Percentiles rank a stretch among this genome's conserved stretches.
Evolutionary conservation across 148 eudicot species (phyloP).

Genomic region (Rheum nobile): DNA sequence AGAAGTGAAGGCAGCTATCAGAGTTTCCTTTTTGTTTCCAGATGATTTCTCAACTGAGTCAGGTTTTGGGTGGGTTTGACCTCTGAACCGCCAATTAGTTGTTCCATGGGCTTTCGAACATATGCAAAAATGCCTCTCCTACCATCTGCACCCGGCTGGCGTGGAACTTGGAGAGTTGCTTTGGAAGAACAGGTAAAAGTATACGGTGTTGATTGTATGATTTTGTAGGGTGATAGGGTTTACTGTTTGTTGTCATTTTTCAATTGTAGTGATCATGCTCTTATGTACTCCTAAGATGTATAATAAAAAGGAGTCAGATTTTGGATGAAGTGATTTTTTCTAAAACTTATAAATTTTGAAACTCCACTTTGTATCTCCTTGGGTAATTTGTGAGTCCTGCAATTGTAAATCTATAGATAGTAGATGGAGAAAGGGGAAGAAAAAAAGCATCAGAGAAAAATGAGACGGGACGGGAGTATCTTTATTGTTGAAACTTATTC

Average conservation of each 20-base stretch:
- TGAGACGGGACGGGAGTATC: too few species aligned
- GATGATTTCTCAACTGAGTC: not conserved
- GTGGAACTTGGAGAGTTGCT: not conserved
- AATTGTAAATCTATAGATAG: not conserved
- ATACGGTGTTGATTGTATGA: conserved; percentile 4
- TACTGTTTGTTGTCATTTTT: not conserved
- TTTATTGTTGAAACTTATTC: not conserved
- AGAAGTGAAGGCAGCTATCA: conserved; percentile 22
- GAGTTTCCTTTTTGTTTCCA: not conserved
- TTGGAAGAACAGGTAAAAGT: not conserved
- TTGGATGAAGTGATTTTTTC: not conserved
- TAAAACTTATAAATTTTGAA: not conserved
- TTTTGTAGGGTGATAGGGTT: conserved; percentile 5
- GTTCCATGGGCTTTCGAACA: not conserved
- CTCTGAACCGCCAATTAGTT: not conserved
- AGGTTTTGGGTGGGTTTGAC: not conserved
- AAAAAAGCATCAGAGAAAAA: not conserved
- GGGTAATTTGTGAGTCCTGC: not conserved
- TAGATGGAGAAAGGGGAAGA: not conserved
- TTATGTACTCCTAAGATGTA: not conserved
- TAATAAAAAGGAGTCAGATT: not conserved
- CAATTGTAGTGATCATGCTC: not conserved
- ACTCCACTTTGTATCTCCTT: not conserved
- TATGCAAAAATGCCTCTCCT: not conserved
- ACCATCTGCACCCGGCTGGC: not conserved